Evolutionary conservation across 192 early-diverging fungal species (phyloP).

Genomic region (Coemansia interrupta): DNA sequence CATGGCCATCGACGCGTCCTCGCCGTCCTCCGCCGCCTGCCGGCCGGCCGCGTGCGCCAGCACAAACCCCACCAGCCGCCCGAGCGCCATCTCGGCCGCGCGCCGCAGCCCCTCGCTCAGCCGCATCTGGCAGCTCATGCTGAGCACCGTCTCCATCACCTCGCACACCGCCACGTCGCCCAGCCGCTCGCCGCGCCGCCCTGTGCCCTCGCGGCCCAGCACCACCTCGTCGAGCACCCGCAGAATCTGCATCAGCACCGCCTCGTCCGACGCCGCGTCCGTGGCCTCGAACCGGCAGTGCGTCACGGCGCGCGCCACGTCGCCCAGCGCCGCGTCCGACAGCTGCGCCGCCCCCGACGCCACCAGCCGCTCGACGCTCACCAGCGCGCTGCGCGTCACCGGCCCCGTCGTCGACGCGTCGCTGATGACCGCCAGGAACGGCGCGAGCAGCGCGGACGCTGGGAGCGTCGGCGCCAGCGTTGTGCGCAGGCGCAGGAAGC

Average conservation of each 20-base stretch:
- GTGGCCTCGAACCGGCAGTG: constrained; percentile 96
- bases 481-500: constrained; percentile 38
- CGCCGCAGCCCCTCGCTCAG: constrained; percentile 63
- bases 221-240: constrained; percentile 74
- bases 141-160: constrained; percentile 95
- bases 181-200: constrained; percentile 55
- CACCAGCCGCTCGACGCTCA: constrained; percentile 86
- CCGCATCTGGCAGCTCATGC: constrained; percentile 94
- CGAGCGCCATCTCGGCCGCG: constrained; percentile 50
- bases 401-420: constrained; percentile 92
- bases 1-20: constrained; percentile 18
- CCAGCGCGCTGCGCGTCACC: constrained; percentile 88
- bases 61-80: constrained; percentile 45
- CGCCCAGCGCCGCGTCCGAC: constrained; percentile 31
- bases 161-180: constrained; percentile 93
- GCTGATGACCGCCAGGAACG: constrained; percentile 89
- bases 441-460: constrained; percentile 73
- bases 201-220: constrained; percentile 54
- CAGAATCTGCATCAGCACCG: constrained; percentile 87
- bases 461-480: too few species aligned
- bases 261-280: constrained; percentile 90
- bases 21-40: constrained; percentile 18
- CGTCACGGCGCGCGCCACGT: constrained; percentile 72
- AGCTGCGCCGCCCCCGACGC: constrained; percentile 69
- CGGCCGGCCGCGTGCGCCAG: constrained; percentile 14